Conservation (phyloP, 768 basidiomycete genomes). For the Boletus insuetus region DNA sequence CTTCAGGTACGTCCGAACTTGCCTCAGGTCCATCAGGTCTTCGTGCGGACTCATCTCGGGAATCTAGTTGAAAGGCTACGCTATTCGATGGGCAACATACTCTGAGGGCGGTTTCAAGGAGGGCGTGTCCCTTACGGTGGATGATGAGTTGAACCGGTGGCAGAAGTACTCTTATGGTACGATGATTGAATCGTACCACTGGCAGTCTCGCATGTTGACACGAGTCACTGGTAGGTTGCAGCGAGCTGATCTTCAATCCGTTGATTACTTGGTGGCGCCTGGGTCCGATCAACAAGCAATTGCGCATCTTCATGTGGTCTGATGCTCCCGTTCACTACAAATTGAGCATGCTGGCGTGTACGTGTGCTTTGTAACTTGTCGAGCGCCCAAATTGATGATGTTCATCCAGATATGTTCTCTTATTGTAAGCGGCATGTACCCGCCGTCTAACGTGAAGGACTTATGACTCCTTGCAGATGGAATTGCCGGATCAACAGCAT, state of each 20-base stretch:
- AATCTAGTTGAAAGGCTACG: slow-evolving; percentile 20
- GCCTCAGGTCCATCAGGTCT: neutral
- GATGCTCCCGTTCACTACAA: slow-evolving; percentile 79
- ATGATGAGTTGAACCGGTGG: slow-evolving; percentile 94
- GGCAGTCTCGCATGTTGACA: slow-evolving; percentile 32
- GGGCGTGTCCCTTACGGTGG: slow-evolving; percentile 87
- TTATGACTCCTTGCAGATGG: slow-evolving; percentile 32
- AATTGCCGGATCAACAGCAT: slow-evolving; percentile 63
- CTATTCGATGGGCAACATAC: slow-evolving; percentile 73
- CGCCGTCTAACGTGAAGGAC: slow-evolving; percentile 2
- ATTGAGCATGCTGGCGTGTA: slow-evolving; percentile 56
- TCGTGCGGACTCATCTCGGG: neutral
- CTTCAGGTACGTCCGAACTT: slow-evolving; percentile 38
- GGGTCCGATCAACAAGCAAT: slow-evolving; percentile 82
- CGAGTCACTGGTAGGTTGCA: slow-evolving; percentile 18
- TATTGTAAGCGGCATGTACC: slow-evolving; percentile 38
- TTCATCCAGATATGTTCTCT: slow-evolving; percentile 44
- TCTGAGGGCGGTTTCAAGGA: slow-evolving; percentile 88
- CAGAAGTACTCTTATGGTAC: slow-evolving; percentile 80
- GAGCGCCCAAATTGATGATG: slow-evolving; percentile 1
- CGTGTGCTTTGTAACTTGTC: slow-evolving; percentile 10
- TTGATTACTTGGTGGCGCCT: slow-evolving; percentile 69
- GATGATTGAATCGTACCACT: slow-evolving; percentile 28
- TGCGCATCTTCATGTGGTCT: slow-evolving; percentile 78
- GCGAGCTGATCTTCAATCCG: slow-evolving; percentile 81